These are phyloP conservation scores for Canariomyces notabilis DNA, from an alignment of 2,329 filamentous ascomycete genomes.

Conservation along the genomic window DNA sequence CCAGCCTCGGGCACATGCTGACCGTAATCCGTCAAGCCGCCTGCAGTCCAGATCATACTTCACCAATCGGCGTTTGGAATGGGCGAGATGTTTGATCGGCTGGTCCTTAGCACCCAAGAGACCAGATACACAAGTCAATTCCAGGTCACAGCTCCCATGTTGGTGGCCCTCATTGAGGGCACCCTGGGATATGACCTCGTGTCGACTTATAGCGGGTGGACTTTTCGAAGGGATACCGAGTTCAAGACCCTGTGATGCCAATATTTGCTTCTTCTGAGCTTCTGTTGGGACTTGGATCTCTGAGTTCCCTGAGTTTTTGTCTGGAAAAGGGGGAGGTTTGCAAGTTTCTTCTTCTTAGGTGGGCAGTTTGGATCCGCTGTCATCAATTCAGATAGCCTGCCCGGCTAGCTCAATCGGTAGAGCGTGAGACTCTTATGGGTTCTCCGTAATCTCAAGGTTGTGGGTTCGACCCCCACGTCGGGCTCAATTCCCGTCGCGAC, in stretches of 20 bases:
- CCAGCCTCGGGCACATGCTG: too few species aligned
- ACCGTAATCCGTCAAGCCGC: slow-evolving; percentile 31
- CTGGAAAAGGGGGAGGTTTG: neutral
- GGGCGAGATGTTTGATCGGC: slow-evolving; percentile 39
- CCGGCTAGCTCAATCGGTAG: slow-evolving; percentile 65
- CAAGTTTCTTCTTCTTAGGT: neutral
- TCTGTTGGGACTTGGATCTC: neutral
- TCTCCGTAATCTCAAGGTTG: slow-evolving; percentile 18
- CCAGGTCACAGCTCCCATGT: slow-evolving; percentile 38
- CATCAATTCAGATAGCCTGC: slow-evolving; percentile 5
- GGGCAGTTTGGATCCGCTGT: neutral
- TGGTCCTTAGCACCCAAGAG: slow-evolving; percentile 35
- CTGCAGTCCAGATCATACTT: slow-evolving; percentile 37
- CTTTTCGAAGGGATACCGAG: slow-evolving; percentile 30
- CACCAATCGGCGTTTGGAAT: slow-evolving; percentile 43
- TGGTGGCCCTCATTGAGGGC: slow-evolving; percentile 43
- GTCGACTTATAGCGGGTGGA: slow-evolving; percentile 23
- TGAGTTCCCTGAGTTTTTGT: neutral
- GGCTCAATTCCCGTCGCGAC: slow-evolving; percentile 17
- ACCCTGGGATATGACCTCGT: slow-evolving; percentile 42
- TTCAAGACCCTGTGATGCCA: slow-evolving; percentile 25
- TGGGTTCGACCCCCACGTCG: slow-evolving; percentile 18
- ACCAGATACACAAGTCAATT: slow-evolving; percentile 29
- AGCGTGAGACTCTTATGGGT: slow-evolving; percentile 64
- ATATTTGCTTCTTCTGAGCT: neutral